These are phyloP conservation scores for Candida alai DNA, from an alignment of 805 yeast species.

Conservation along the genomic window DNA sequence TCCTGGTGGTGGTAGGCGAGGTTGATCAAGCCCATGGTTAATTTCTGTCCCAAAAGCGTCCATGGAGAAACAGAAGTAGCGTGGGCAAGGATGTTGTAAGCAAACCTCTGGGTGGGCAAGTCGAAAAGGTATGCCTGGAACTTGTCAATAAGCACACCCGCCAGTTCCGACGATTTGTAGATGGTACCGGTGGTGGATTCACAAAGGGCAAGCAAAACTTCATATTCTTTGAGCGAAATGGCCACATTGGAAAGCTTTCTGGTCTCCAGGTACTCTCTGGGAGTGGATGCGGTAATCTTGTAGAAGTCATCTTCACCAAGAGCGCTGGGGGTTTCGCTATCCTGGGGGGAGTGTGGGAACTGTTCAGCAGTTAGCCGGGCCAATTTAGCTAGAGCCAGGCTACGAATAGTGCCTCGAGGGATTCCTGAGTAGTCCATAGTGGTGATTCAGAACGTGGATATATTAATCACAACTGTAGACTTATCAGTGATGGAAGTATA, in stretches of 20 bases:
- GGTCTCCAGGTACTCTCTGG: slow-evolving; percentile 3
- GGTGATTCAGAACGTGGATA: too few relatives aligned
- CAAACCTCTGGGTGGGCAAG: slow-evolving; percentile 42
- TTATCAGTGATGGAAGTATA: too few relatives aligned
- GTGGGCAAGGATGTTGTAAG: slow-evolving; percentile 29
- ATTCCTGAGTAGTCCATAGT: slow-evolving; percentile 38
- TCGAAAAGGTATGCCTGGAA: slow-evolving; percentile 46
- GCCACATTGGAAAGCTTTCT: slow-evolving; percentile 23
- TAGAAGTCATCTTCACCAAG: slow-evolving; percentile 19
- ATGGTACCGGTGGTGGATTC: slow-evolving; percentile 21
- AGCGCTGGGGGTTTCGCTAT: slow-evolving; percentile 4
- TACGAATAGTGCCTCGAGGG: slow-evolving; percentile 36
- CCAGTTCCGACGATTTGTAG: slow-evolving; percentile 29
- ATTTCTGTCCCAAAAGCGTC: slow-evolving; percentile 28
- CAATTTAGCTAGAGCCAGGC: slow-evolving; percentile 33
- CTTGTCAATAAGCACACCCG: slow-evolving; percentile 39
- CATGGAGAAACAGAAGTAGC: slow-evolving; percentile 29
- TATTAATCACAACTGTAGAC: too few relatives aligned
- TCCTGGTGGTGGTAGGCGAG: slow-evolving; percentile 24
- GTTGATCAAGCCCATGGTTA: slow-evolving; percentile 30
- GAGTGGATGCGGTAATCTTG: slow-evolving; percentile 15
- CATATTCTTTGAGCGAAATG: slow-evolving; percentile 50
- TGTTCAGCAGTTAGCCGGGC: slow-evolving; percentile 31
- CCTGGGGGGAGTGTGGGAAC: slow-evolving; percentile 7
- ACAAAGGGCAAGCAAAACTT: slow-evolving; percentile 55